Base-by-base conservation (phyloP, 1,139 yeast genomes). In the Yamadazyma blattariae region DNA sequence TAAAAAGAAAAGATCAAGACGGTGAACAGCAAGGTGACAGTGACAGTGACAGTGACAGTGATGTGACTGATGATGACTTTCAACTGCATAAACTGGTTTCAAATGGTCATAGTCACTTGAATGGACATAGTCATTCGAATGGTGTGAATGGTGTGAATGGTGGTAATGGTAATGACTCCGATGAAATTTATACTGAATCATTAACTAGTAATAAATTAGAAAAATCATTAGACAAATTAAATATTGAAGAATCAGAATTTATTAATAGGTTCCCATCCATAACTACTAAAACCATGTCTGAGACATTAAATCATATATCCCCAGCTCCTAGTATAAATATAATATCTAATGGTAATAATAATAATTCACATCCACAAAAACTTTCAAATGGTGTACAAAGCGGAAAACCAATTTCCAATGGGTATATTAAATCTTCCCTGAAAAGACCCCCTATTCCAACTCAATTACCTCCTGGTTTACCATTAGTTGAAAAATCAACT, bases 1-100 rank as follows among this genome's bases (percentile, higher is more conserved):
- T 68, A 38, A 61, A 58, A 40, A 51, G 61, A 26, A 57, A 57
- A 42, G 74, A 68, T 28, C 37, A 33, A 23, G 27, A 22, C 22
- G 4, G 15, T 10, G 22, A 16, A 9, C n/a, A 58, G 40, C 51
- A 61, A 26, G 57, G 57, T 42, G 74, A 68, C 27, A 37, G 32
- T 21, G 29, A 20, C 19, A 4, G 15, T 10, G 29, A 18, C 4
- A 6, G 4, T 14, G 29, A 16, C 6, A 11, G 13, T 10, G 29
- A 61, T 25, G 55, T 56, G 42, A 73, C 67, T 29, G 37, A 34
- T 18, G 28, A 27, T 17, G 11, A 22, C 14, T 27, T 16, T 16
- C 4, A 29, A 5, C 4, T 15, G 16, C 14, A 13, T 44, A 43
- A 14, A 23, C 13, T 12, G 13, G 10, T 23, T 7, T n/a, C n/a